Conservation (phyloP, 208 protist species). For the Trichomonas tenax region DNA sequence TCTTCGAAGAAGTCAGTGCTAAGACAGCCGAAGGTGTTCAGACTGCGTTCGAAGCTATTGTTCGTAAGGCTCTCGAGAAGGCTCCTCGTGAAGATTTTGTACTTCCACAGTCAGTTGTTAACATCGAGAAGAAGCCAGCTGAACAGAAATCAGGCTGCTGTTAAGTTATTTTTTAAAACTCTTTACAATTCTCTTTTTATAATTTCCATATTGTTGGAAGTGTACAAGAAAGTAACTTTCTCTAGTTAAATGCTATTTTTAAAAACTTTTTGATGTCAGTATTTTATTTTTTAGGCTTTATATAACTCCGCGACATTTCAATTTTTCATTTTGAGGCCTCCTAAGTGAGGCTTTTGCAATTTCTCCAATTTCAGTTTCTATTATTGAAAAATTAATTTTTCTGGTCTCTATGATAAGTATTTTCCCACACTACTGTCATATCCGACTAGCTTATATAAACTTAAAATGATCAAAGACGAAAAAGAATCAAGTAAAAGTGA, state of each 20-base stretch:
- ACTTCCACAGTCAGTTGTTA: background rate
- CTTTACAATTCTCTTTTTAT: background rate
- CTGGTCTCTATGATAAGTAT: background rate
- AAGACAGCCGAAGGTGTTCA: background rate
- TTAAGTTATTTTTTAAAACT: background rate
- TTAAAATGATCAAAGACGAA: background rate
- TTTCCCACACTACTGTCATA: background rate
- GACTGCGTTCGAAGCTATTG: background rate
- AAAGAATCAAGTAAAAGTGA: background rate
- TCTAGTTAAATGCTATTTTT: too few relatives aligned
- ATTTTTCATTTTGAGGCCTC: too few relatives aligned
- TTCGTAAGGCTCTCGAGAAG: background rate
- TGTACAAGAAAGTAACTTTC: too few relatives aligned
- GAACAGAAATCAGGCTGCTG: background rate
- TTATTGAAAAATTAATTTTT: too few relatives aligned
- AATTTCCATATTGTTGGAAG: too few relatives aligned
- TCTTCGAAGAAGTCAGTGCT: background rate
- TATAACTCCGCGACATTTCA: too few relatives aligned
- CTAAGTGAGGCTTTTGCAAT: too few relatives aligned
- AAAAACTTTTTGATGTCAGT: too few relatives aligned
- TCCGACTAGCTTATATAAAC: background rate
- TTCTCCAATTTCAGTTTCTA: too few relatives aligned
- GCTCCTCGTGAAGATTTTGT: background rate
- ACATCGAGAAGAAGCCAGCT: background rate
- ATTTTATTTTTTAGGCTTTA: too few relatives aligned